Evolutionary conservation across 2,329 filamentous ascomycete genomes (phyloP), one percentile per base, ranked within the genome.

Genomic region (Fusarium sp.): DNA sequence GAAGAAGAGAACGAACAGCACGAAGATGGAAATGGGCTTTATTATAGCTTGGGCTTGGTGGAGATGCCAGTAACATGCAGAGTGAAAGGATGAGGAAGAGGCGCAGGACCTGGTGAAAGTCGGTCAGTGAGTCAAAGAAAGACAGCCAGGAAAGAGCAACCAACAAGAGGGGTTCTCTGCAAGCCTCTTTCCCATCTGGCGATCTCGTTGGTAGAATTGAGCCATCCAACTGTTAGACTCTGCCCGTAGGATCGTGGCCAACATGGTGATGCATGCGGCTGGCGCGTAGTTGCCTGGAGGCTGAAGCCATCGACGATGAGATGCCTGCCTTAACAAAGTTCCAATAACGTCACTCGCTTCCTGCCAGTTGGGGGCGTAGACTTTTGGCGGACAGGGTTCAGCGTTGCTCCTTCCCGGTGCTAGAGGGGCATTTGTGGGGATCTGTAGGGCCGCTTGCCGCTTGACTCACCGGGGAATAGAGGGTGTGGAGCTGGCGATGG

Each of bases 381-480:
- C 28, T 8, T 23, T 37, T 27, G 16, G 15, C 12, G 27, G 47
- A 51, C 16, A 34, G 48, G 6, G 31, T 34, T 23, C 18, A 37
- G 37, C 27, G 18, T 31, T n/a, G 51, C 28, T 31, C 40, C n/a
- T 23, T 30, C 37, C 48, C 47, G 31, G 48, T 10, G 13, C 18
- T 27, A 34, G 47, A n/a, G 6, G 36, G n/a, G 11, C 47, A 36
- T 36, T 44, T 47, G 54, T 46, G 43, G 53, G 27, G 52, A 16
- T 59, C 16, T 46, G 53, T 57, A 46, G 54, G 46, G 39, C 27
- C 27, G 18, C 37, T 62, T 48, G 51, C 72, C 70, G 70, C 58
- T 58, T 74, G 72, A 74, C 70, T 74, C 72, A 74, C 62, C 67
- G 58, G 67, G 66, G 57, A 63, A 68, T 60, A 61, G 40, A 13